phyloP scores from a whole-genome alignment of 2,329 filamentous ascomycete species.

The Periglandula ipomoeae region DNA sequence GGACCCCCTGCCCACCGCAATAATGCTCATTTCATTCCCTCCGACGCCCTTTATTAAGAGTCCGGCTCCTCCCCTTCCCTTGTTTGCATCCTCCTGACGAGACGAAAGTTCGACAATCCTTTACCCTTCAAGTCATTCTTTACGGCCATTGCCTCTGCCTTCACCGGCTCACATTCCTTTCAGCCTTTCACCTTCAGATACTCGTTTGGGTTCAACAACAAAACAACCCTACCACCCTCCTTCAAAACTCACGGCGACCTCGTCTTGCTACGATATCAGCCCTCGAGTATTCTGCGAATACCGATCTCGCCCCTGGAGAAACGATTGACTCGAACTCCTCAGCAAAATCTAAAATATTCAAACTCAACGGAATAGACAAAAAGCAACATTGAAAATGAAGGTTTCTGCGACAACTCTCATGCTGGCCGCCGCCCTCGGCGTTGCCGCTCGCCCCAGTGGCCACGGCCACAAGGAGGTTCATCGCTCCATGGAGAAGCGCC shows the following conservation, averaged over 20 bases:
- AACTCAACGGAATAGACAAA: neutral
- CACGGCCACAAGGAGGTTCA: constrained; percentile 26
- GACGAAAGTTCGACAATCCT: constrained; percentile 8
- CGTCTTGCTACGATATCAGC: neutral
- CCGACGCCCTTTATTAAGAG: constrained; percentile 12
- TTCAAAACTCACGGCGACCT: constrained; percentile 1
- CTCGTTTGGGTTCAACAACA: neutral
- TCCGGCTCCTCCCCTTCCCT: constrained; percentile 12
- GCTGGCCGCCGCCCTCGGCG: constrained; percentile 32
- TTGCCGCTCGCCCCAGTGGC: constrained; percentile 31
- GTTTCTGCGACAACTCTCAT: constrained; percentile 27
- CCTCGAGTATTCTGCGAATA: constrained; percentile 12
- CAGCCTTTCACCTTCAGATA: neutral
- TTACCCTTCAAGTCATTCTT: constrained; percentile 16
- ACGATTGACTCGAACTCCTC: constrained; percentile 6
- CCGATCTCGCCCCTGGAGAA: neutral
- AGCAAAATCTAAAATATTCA: neutral
- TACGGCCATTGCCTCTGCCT: constrained; percentile 7
- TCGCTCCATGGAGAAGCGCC: constrained; percentile 21
- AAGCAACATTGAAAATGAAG: constrained; percentile 28
- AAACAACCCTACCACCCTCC: constrained; percentile 6
- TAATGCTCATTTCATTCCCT: constrained; percentile 5
- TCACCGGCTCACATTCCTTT: constrained; percentile 11
- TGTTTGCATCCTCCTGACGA: constrained; percentile 5
- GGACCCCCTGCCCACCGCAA: neutral